Evolutionary conservation across 306 rosid species (phyloP), one percentile per base, ranked within the genome.

Genomic region (Quercus robur): DNA sequence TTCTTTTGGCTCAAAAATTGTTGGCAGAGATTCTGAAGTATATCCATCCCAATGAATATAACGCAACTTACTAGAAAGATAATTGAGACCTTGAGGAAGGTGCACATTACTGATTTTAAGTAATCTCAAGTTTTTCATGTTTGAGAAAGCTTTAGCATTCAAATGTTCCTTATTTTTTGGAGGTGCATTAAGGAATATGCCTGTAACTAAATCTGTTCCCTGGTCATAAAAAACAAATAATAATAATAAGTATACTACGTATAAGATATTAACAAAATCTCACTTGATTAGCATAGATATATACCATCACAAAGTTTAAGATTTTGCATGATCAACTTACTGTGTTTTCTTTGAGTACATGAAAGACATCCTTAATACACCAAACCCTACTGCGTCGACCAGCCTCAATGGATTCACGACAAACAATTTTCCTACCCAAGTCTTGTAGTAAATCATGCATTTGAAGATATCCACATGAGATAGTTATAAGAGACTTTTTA

Each of bases 201-300:
- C 64, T 76, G 72, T 46, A 25, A 81, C 54, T 23, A 30, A 54
- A 64, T 76, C 17, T 55, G 67, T 81, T 17, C 84, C 90, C 90
- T 87, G 66, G 3, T 15, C 33, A 55, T 18, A 17, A 55, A 55
- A 11, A 26, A 4, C 6, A 56, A 35, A 33, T 25, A 4, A 4
- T 13, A 6, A 11, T 15, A 15, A 17, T 11, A 52, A 52, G 18
- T 11, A 0, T 13, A 4, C 0, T 3, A 3, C 2, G 0, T 71
- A 26, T 5, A 46, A 61, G 28, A 5, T 41, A 67, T 18, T 15
- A 62, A 21, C 23, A 30, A 23, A 18, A 35, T 2, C 52, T 8
- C 13, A 23, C 0, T 0, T 12, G 2, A 20, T 70, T 1, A 1
- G 12, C 51, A 70, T 18, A 26, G 4, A 72, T 19, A 70, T 28